Percentiles rank a stretch among this genome's conserved stretches.
Conservation (phyloP, 2,329 filamentous ascomycete species). For the Penicillium sp. region DNA sequence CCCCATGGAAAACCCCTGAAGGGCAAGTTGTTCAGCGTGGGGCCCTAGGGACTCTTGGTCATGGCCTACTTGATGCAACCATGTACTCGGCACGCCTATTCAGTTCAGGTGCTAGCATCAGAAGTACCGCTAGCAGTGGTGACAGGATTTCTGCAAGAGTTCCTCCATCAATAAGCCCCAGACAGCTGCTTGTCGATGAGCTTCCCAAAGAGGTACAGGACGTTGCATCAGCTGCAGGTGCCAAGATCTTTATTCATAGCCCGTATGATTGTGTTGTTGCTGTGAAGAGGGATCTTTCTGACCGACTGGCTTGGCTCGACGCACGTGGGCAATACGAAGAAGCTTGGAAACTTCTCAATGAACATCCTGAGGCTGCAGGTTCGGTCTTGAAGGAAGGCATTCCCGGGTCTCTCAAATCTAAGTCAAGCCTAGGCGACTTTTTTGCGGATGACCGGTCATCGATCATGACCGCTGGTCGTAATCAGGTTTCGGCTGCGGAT, state of each 20-base stretch:
- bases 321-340: constrained; percentile 78
- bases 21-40: constrained; percentile 66
- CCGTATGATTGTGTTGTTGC: constrained; percentile 96
- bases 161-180: constrained; percentile 55
- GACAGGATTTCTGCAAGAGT: constrained; percentile 57
- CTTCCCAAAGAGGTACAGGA: constrained; percentile 46
- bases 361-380: constrained; percentile 72
- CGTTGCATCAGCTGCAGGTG: constrained; percentile 55
- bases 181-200: constrained; percentile 48
- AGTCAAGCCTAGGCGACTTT: constrained; percentile 62
- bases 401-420: constrained; percentile 33
- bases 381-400: constrained; percentile 37
- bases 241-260: constrained; percentile 91
- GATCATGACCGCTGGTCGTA: constrained; percentile 59
- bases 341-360: constrained; percentile 85
- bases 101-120: constrained; percentile 78
- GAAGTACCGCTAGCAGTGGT: constrained; percentile 54
- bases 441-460: constrained; percentile 69
- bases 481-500: constrained; percentile 66
- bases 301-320: constrained; percentile 83
- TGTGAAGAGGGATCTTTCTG: constrained; percentile 79
- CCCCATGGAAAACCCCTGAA: constrained; percentile 67
- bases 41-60: constrained; percentile 72
- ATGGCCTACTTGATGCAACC: constrained; percentile 83
- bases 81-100: constrained; percentile 86